Conservation (phyloP, 345 rosid species). For the Populus deltoides region DNA sequence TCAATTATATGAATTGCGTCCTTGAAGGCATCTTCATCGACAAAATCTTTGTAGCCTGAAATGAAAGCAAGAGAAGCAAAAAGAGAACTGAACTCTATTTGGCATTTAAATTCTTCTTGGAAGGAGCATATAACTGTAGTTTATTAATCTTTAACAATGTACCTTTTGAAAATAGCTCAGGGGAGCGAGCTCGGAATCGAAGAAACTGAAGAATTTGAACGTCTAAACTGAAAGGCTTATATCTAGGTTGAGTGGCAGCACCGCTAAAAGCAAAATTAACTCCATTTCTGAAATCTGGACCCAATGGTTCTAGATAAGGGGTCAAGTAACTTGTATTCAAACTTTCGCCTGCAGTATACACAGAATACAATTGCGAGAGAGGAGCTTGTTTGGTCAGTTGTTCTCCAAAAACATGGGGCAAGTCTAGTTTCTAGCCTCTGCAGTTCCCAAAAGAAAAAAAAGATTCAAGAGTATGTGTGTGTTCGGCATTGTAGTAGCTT, state of each 20-base stretch:
- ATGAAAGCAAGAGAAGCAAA: not conserved
- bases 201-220: conserved; percentile 44
- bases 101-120: too few species aligned
- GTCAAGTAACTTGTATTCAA: conserved; percentile 32
- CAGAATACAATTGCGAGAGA: not conserved
- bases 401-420: not conserved
- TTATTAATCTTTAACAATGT: not conserved
- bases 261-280: conserved; percentile 42
- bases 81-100: not conserved
- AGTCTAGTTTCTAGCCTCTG: not conserved
- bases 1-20: conserved; percentile 59
- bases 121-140: too few species aligned
- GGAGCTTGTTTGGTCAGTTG: not conserved
- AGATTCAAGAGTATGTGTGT: too few species aligned
- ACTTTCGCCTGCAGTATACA: conserved; percentile 35
- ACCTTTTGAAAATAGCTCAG: conserved; percentile 30
- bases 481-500: too few species aligned
- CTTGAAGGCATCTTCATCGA: conserved; percentile 38
- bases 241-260: conserved; percentile 31
- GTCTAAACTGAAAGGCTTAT: conserved; percentile 32
- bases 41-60: conserved; percentile 37
- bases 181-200: conserved; percentile 39
- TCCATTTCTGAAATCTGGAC: conserved; percentile 35
- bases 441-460: not conserved
- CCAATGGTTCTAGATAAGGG: conserved; percentile 35